A percentile compares a stretch with the other conserved stretches of the same genome.
Evolutionary conservation across 768 basidiomycete species (phyloP).

Genomic region (Tulasnella sp.): DNA sequence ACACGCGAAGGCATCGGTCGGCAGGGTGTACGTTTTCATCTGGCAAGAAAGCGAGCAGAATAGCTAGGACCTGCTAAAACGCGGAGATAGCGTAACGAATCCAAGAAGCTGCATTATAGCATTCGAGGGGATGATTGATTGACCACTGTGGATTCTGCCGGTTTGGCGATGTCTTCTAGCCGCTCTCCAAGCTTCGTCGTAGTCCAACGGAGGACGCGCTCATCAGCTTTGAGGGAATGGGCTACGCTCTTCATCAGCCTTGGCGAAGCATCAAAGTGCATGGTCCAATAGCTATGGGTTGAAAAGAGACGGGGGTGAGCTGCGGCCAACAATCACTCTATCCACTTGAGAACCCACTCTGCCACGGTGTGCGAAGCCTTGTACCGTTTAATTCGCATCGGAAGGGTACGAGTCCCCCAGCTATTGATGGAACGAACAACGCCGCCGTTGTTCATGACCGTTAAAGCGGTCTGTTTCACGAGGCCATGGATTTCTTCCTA

Average conservation of each 20-base stretch:
- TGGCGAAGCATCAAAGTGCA: conserved; percentile 85
- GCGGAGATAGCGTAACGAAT: background rate
- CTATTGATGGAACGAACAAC: conserved; percentile 74
- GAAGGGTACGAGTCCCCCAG: conserved; percentile 64
- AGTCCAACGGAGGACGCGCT: conserved; percentile 76
- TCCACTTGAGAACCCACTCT: conserved; percentile 53
- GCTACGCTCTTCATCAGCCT: conserved; percentile 56
- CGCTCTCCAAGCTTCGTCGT: conserved; percentile 69
- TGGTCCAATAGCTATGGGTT: conserved; percentile 68
- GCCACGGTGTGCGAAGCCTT: conserved; percentile 49
- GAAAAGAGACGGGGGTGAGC: conserved; percentile 13
- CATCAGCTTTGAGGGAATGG: conserved; percentile 63
- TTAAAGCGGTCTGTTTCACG: conserved; percentile 59
- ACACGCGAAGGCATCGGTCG: background rate
- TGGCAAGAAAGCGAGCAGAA: background rate
- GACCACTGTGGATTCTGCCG: conserved; percentile 11
- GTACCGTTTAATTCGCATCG: conserved; percentile 51
- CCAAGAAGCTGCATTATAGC: background rate
- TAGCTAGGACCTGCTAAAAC: background rate
- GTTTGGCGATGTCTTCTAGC: conserved; percentile 53
- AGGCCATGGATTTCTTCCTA: conserved; percentile 70
- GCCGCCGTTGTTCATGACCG: conserved; percentile 66
- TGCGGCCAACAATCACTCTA: background rate
- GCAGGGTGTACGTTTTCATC: background rate
- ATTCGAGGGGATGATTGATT: background rate